Conservation (phyloP, 2,329 filamentous ascomycete genomes). For the Exophiala mesophila region DNA sequence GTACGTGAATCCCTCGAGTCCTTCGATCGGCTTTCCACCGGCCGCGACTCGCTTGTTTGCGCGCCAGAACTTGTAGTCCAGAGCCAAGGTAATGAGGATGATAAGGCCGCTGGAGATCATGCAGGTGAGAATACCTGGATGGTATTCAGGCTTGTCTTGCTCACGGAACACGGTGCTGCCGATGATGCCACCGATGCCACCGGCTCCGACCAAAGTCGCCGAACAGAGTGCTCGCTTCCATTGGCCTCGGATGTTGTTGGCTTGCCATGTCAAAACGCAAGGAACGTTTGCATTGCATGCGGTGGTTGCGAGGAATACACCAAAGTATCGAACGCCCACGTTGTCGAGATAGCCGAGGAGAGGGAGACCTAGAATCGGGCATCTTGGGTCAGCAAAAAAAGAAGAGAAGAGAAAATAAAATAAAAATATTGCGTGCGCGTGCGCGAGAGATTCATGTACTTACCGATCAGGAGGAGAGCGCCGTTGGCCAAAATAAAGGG, state of each 20-base stretch:
- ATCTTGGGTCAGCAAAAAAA: too few relatives aligned
- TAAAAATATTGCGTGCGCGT: not conserved
- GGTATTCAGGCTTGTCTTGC: constrained; percentile 34
- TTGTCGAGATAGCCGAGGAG: constrained; percentile 64
- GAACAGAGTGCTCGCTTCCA: constrained; percentile 68
- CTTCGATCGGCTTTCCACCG: constrained; percentile 23
- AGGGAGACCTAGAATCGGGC: constrained; percentile 56
- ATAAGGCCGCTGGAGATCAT: constrained; percentile 23
- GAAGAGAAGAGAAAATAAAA: too few relatives aligned
- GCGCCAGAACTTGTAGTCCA: constrained; percentile 25
- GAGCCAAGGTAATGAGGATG: constrained; percentile 22
- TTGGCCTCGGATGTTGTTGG: constrained; percentile 82
- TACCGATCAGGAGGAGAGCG: constrained; percentile 16
- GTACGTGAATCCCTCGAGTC: constrained; percentile 22
- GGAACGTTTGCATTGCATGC: constrained; percentile 76
- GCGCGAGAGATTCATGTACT: constrained; percentile 2
- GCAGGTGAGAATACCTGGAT: constrained; percentile 27
- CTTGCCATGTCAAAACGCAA: constrained; percentile 70
- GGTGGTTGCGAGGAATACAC: constrained; percentile 69
- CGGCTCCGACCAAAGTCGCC: constrained; percentile 29
- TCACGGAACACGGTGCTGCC: constrained; percentile 66
- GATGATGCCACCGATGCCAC: constrained; percentile 71
- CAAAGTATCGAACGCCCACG: constrained; percentile 61
- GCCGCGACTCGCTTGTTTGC: constrained; percentile 24
- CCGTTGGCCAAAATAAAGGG: constrained; percentile 68